Base-by-base conservation (phyloP, 1,284 basidiomycete genomes). In the Meira nashicola region DNA sequence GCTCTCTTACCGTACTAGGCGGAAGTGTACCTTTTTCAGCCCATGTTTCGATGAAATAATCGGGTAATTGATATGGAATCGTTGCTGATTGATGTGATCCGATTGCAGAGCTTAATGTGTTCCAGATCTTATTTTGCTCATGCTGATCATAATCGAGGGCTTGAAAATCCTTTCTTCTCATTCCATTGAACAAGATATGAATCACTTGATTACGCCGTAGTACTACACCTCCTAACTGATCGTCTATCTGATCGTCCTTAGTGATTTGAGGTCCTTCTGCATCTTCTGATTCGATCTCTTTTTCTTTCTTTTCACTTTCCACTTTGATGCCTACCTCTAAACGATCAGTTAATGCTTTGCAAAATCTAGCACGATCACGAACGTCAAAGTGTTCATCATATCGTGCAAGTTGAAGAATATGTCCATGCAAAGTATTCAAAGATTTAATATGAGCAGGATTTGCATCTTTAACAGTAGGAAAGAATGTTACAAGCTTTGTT, bases 311-410 rank as follows among this genome's bases (percentile, higher is more conserved):
- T 28, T 17, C 17, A 4, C n/a, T 7, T 25, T 50, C 7, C 38
- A 33, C 7, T 19, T 23, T 6, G 25, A 25, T 17, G 23, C 17
- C 25, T 28, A 23, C 39, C 25, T 49, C 21, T 17, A 59, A 14
- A 19, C 49, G 17, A 41, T 55, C 53, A 3, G 71, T 73, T 40
- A 78, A 59, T 0, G 67, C 68, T 39, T 68, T 68, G 56, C 65
- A 70, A 54, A 74, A 71, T 19, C 73, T 54, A 15, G 69, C 73
- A 1, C 74, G 66, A 55, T 73, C 74, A 1, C 74, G 58, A 15
- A 77, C 68, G 39, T 78, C 76, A 44, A 65, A 65, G 25, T 70
- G 59, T 0, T 53, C 38, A 58, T 76, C 73, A 33, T 67, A 70
- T 15, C 66, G 55, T 10, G 63, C 76, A 38, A 72, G 56, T 51